Evolutionary conservation across 225 moss, liverwort and hornwort genomes (phyloP), one percentile per base, ranked within the genome.

Genomic region (Pseudoscleropodium purum): DNA sequence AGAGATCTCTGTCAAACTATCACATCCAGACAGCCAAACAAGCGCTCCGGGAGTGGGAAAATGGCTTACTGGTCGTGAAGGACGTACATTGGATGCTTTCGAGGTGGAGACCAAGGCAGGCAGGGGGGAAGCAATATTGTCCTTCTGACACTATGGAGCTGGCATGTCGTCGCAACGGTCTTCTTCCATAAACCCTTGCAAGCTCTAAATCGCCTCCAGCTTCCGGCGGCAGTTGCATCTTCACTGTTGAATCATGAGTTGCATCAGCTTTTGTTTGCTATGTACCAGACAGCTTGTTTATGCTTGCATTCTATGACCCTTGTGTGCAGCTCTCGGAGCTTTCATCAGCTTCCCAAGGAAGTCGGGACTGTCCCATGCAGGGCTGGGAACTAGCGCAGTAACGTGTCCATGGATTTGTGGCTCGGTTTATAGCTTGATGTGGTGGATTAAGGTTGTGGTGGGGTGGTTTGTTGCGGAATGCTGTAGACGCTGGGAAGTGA

Each of bases 91-190:
- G 91, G 92, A 89, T 92, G 84, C 87, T 78, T 60, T 77, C 59
- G 68, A 9, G 56, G 81, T 68, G 75, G 84, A 45, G 75, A 49
- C 79, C 84, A 33, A 7, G 45, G 62, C 21, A n/a, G 59, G 59
- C 21, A 36, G 59, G 75, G 51, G 30, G 65, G 49, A 66, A 61
- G 86, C 84, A 73, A 87, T 91, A 47, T 82, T 82, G 89, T 85
- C 84, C 87, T 76, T 81, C 92, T 91, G 93, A 90, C 93, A 90
- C 45, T 59, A 33, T 78, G 85, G 56, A 84, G 75, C 86, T 88
- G 89, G 83, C 66, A 83, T 83, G 66, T 60, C 66, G 89, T 86
- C 88, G 43, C 90, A 93, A 93, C 93, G 93, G 93, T 90, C 93
- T 61, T 52, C 52, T 88, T 77, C 26, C 85, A 57, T 89, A 82